These are phyloP conservation scores for Chiua virens DNA, from an alignment of 768 basidiomycete species.

Conservation along the genomic window DNA sequence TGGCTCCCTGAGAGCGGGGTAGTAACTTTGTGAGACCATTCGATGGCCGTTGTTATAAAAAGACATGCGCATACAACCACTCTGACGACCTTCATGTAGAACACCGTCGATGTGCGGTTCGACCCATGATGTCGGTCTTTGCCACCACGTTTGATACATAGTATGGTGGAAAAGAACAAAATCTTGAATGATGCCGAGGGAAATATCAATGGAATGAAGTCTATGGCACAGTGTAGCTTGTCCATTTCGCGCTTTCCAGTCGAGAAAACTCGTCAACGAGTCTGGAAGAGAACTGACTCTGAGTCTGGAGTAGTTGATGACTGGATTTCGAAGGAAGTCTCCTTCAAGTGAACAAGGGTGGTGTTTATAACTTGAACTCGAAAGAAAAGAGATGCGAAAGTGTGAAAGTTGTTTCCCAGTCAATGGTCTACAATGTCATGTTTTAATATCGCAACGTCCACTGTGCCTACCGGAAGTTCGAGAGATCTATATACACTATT, in stretches of 20 bases:
- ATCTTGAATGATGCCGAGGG: conserved; percentile 1
- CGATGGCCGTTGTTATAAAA: not conserved
- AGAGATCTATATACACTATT: conserved; percentile 45
- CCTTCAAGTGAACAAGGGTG: too few relatives aligned
- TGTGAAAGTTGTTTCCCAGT: too few relatives aligned
- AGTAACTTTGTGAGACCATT: not conserved
- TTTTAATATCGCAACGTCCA: too few relatives aligned
- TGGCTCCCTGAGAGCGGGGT: not conserved
- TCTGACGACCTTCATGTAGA: not conserved
- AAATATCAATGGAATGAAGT: not conserved
- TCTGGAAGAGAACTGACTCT: too few relatives aligned
- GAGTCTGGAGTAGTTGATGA: too few relatives aligned
- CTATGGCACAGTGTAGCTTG: not conserved
- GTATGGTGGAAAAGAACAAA: not conserved
- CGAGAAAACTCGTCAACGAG: too few relatives aligned
- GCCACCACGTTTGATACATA: not conserved
- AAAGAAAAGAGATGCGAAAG: too few relatives aligned
- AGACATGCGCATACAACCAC: not conserved
- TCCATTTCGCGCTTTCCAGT: not conserved
- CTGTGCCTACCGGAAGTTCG: too few relatives aligned
- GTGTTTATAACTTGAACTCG: too few relatives aligned
- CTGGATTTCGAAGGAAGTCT: too few relatives aligned
- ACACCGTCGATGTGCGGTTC: not conserved
- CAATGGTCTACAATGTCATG: too few relatives aligned
- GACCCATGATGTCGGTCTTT: not conserved